Conservation (phyloP, 2,329 filamentous ascomycete species). For the Exutisphaerella laricina region DNA sequence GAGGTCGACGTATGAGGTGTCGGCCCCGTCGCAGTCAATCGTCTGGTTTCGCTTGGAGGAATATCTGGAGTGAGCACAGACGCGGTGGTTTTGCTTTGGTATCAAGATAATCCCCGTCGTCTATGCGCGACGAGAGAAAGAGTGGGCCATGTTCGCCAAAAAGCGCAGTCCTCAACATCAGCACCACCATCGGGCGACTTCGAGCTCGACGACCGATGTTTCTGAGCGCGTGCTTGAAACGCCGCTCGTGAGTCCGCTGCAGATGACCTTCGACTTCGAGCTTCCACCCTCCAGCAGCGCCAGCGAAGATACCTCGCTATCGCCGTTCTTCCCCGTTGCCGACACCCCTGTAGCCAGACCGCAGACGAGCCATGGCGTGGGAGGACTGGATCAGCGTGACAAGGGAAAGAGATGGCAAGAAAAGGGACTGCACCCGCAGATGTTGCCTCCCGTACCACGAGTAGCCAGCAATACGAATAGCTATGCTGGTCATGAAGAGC, state of each 20-base stretch:
- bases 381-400: background rate
- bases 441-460: conserved; percentile 39
- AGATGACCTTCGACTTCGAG: conserved; percentile 30
- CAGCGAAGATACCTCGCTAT: conserved; percentile 7
- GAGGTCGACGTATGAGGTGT: too few relatives aligned
- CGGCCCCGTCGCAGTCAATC: too few relatives aligned
- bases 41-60: too few relatives aligned
- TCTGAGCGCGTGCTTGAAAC: background rate
- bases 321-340: conserved; percentile 12
- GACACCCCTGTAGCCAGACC: conserved; percentile 10
- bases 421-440: conserved; percentile 36
- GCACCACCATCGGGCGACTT: background rate
- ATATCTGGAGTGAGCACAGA: background rate
- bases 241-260: conserved; percentile 26
- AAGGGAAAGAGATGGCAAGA: background rate
- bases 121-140: background rate
- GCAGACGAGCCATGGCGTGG: conserved; percentile 23
- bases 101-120: background rate
- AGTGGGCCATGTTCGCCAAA: conserved; percentile 1
- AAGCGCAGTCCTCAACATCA: background rate
- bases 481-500: conserved; percentile 6
- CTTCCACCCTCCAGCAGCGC: conserved; percentile 4
- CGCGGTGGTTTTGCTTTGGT: background rate
- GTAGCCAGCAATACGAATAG: conserved; percentile 25
- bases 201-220: background rate